Evolutionary conservation across 768 basidiomycete genomes (phyloP).

Genomic region (Tulasnella sp.): DNA sequence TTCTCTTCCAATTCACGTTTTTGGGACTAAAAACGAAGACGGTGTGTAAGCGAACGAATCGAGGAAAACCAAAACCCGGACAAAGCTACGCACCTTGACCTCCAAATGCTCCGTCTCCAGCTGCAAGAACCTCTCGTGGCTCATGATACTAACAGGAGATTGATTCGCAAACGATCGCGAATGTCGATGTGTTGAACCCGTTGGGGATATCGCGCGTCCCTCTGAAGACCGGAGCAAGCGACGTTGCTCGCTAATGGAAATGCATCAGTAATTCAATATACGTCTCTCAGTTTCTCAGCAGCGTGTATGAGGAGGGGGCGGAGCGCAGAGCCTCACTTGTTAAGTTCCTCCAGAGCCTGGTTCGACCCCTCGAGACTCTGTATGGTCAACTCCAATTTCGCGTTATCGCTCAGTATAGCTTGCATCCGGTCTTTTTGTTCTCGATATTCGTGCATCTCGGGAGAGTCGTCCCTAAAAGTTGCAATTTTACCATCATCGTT

Average conservation of each 20-base stretch:
- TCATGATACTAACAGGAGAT: background rate
- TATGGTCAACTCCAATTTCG: constrained; percentile 58
- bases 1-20: constrained; percentile 50
- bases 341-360: constrained; percentile 47
- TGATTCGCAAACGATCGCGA: background rate
- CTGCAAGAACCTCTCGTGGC: constrained; percentile 5
- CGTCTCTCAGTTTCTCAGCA: too few species aligned
- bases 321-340: constrained; percentile 37
- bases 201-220: constrained; percentile 5
- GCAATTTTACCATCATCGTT: too few species aligned
- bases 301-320: too few species aligned
- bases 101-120: constrained; percentile 18
- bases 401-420: constrained; percentile 48
- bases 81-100: background rate
- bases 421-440: constrained; percentile 53
- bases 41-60: background rate
- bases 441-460: constrained; percentile 43
- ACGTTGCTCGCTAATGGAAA: constrained; percentile 2
- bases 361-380: constrained; percentile 51
- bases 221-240: background rate
- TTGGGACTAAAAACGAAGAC: constrained; percentile 35
- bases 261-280: too few species aligned
- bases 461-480: constrained; percentile 47
- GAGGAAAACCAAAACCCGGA: background rate
- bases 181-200: constrained; percentile 8